These are phyloP conservation scores for Alternaria solani DNA, from an alignment of 2,329 filamentous ascomycete genomes.

Conservation along the genomic window DNA sequence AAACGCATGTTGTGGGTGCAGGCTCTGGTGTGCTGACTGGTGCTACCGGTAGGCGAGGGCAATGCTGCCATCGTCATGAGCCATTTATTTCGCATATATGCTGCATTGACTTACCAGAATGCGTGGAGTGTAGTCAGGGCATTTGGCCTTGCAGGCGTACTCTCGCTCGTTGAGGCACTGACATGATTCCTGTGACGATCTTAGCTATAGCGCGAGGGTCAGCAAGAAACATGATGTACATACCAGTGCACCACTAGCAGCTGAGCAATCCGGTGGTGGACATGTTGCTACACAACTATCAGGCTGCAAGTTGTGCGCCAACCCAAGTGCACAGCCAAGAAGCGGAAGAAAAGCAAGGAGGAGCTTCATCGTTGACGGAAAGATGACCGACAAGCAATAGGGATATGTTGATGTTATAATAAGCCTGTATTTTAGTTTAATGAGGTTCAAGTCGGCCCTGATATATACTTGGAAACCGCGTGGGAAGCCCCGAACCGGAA, in stretches of 20 bases:
- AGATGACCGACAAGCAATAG: neutral
- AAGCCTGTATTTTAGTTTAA: neutral
- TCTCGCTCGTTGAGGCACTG: slow-evolving; percentile 40
- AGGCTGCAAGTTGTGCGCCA: neutral
- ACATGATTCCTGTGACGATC: slow-evolving; percentile 31
- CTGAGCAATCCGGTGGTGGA: neutral
- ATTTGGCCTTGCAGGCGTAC: slow-evolving; percentile 30
- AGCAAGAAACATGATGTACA: too few relatives aligned
- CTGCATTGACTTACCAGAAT: neutral
- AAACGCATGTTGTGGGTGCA: neutral
- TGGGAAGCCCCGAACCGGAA: neutral
- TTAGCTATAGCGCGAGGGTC: neutral
- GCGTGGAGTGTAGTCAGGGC: slow-evolving; percentile 31
- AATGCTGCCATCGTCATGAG: neutral
- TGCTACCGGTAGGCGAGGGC: neutral
- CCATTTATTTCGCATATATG: accelerated
- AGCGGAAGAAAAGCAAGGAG: slow-evolving; percentile 5
- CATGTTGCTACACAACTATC: slow-evolving; percentile 4
- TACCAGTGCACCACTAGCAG: neutral
- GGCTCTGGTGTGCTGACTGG: neutral
- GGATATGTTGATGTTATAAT: neutral
- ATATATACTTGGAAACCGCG: slow-evolving; percentile 5
- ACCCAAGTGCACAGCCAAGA: slow-evolving; percentile 3
- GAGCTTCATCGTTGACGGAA: slow-evolving; percentile 3
- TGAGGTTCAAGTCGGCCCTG: neutral